These are phyloP conservation scores for Cymbidium sinense DNA, from an alignment of 106 monocot genomes.

Conservation along the genomic window DNA sequence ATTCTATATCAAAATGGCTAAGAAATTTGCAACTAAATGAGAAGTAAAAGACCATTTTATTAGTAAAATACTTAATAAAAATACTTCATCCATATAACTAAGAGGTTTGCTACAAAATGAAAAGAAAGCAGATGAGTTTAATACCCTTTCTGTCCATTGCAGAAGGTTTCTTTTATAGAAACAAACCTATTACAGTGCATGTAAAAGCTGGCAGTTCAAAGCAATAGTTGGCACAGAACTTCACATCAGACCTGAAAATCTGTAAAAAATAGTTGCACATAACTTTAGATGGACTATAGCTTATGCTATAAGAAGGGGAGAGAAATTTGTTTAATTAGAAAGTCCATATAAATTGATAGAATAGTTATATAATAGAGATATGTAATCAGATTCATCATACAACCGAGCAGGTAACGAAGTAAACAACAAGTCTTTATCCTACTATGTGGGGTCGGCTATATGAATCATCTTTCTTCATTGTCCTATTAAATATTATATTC, in stretches of 20 bases:
- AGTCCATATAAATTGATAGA: too few species aligned
- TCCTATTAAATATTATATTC: too few species aligned
- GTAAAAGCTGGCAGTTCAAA: background rate
- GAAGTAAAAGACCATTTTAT: background rate
- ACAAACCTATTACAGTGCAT: background rate
- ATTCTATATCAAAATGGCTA: too few species aligned
- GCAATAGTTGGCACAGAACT: background rate
- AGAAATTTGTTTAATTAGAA: background rate
- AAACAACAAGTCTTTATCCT: too few species aligned
- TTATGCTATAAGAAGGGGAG: background rate
- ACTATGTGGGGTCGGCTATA: too few species aligned
- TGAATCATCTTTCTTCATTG: too few species aligned
- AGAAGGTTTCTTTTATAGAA: background rate
- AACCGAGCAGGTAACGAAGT: too few species aligned
- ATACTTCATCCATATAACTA: background rate
- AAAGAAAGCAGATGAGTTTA: background rate
- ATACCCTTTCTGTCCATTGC: background rate
- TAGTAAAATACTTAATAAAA: background rate
- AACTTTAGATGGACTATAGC: background rate
- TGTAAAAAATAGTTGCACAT: background rate
- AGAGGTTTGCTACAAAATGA: conserved; percentile 1
- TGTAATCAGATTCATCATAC: too few species aligned
- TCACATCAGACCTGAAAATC: background rate
- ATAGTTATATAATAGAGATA: background rate
- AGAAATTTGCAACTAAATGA: background rate